Evolutionary conservation across 108 stramenopile genomes (phyloP).

Genomic region (Nitzschia sp.): DNA sequence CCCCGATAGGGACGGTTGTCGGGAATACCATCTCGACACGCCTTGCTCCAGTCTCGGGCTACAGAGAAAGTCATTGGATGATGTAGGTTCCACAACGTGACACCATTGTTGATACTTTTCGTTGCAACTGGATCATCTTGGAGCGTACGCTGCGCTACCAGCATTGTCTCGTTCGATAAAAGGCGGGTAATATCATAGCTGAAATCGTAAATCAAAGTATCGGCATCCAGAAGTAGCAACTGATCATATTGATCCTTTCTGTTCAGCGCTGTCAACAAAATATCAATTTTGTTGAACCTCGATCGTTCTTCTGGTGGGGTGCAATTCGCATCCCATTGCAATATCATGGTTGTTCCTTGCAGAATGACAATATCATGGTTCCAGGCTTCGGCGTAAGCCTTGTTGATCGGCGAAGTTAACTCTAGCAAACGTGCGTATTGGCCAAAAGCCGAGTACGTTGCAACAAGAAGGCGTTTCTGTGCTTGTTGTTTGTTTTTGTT

Average conservation of each 20-base stretch:
- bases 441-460: constrained; percentile 36
- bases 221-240: constrained; percentile 34
- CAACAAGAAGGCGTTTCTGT: constrained; percentile 30
- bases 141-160: constrained; percentile 21
- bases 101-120: constrained; percentile 29
- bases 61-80: constrained; percentile 26
- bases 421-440: constrained; percentile 24
- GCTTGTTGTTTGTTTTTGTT: not conserved
- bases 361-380: constrained; percentile 32
- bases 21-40: constrained; percentile 9
- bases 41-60: constrained; percentile 26
- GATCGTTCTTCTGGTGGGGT: constrained; percentile 25
- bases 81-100: constrained; percentile 38
- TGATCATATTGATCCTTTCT: constrained; percentile 27
- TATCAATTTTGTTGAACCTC: constrained; percentile 35
- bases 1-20: constrained; percentile 21
- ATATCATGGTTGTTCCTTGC: constrained; percentile 26
- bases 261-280: constrained; percentile 19
- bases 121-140: constrained; percentile 2
- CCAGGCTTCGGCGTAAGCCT: constrained; percentile 35
- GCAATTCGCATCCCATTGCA: constrained; percentile 16
- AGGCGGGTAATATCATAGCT: constrained; percentile 29
- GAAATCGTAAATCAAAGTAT: constrained; percentile 42
- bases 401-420: constrained; percentile 29
- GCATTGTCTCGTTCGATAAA: constrained; percentile 12